These are phyloP conservation scores for Globisporangium irregulare DNA, from an alignment of 352 stramenopile species.

Conservation along the genomic window DNA sequence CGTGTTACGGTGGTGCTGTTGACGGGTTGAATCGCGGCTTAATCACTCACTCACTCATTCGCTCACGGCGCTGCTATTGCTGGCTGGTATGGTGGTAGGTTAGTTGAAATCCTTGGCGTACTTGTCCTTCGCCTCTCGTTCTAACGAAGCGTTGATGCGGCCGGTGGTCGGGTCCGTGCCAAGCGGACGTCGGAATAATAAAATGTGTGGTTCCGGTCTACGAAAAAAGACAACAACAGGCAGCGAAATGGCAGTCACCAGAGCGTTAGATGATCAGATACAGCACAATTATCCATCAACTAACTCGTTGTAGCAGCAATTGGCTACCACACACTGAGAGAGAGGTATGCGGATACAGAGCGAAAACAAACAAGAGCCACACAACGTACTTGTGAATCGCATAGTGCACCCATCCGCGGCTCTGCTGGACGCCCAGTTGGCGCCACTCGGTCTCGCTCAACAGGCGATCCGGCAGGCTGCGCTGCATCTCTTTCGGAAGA, in stretches of 20 bases:
- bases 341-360: not conserved
- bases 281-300: not conserved
- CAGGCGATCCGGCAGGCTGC: slow-evolving; percentile 93
- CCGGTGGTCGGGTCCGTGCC: slow-evolving; percentile 96
- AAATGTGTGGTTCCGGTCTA: slow-evolving; percentile 98
- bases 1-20: not conserved
- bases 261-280: not conserved
- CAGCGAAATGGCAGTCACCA: not conserved
- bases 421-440: slow-evolving; percentile 97
- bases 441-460: slow-evolving; percentile 97
- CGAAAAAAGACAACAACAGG: not conserved
- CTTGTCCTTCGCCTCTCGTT: slow-evolving; percentile 95
- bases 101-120: slow-evolving; percentile 89
- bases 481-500: slow-evolving; percentile 97
- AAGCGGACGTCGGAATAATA: slow-evolving; percentile 97
- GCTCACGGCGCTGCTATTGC: not conserved
- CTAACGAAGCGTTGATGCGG: slow-evolving; percentile 90
- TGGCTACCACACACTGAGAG: not conserved
- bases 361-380: not conserved
- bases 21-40: not conserved
- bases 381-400: slow-evolving; percentile 96
- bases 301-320: not conserved
- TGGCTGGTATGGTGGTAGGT: slow-evolving; percentile 10
- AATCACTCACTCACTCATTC: not conserved
- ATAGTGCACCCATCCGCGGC: slow-evolving; percentile 98